These are phyloP conservation scores for Actinidia chinensis DNA, from an alignment of 179 eudicot genomes.

Conservation along the genomic window DNA sequence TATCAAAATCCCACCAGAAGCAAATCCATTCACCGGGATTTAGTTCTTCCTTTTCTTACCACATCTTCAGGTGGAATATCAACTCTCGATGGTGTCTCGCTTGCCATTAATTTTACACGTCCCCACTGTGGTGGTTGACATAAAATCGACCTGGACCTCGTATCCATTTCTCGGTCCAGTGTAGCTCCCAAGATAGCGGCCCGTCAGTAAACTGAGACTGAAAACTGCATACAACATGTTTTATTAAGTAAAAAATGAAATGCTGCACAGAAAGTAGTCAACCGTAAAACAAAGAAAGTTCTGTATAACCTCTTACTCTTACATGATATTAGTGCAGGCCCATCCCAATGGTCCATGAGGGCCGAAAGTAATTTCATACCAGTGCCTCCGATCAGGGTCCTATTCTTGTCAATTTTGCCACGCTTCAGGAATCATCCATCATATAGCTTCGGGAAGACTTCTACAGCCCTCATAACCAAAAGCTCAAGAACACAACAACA, in stretches of 20 bases:
- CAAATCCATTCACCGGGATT: constrained; percentile 99
- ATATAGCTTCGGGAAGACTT: constrained; percentile 98
- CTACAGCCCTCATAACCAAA: constrained; percentile 90
- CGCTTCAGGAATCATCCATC: constrained; percentile 99
- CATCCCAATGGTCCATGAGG: constrained; percentile 99
- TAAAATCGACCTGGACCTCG: constrained; percentile 97
- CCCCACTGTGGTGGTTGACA: constrained; percentile 90
- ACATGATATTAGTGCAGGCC: constrained; percentile 98
- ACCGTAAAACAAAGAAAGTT: constrained; percentile 2
- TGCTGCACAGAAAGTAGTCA: not conserved
- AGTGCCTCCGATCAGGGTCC: constrained; percentile 83
- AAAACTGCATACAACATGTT: constrained; percentile 65
- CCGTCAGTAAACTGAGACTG: no score
- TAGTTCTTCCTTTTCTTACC: constrained; percentile 83
- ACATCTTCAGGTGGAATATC: constrained; percentile 94
- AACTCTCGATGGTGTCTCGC: constrained; percentile 98
- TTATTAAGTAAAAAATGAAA: constrained; percentile 32
- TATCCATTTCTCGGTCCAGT: constrained; percentile 92
- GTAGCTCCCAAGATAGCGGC: constrained; percentile 99
- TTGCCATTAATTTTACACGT: constrained; percentile 96
- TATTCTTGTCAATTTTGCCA: constrained; percentile 99
- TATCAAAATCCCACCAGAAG: constrained; percentile 97
- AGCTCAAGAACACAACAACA: constrained; percentile 98
- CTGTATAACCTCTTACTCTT: constrained; percentile 27
- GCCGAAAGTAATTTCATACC: constrained; percentile 92